Conservation (phyloP, 371 early-diverging fungal species). For the Globomyces sp. region DNA sequence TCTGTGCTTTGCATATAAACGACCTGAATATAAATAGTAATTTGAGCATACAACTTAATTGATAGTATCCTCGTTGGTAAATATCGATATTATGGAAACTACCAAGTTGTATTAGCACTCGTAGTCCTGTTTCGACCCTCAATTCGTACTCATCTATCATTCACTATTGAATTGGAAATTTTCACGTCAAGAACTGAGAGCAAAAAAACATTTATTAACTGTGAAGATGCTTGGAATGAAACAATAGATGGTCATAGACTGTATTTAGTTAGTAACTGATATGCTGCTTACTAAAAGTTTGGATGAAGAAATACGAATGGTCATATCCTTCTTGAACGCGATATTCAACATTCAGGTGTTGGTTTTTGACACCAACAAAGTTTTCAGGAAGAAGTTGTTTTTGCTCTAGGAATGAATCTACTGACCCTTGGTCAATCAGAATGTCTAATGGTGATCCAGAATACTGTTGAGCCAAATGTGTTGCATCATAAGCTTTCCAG, state of each 20-base stretch:
- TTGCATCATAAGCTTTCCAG: conserved; percentile 25
- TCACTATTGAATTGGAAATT: too few relatives aligned
- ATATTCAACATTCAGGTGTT: conserved; percentile 52
- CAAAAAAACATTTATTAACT: too few relatives aligned
- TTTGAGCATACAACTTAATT: too few relatives aligned
- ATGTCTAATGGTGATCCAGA: conserved; percentile 29
- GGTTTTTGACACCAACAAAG: conserved; percentile 50
- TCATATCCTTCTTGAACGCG: conserved; percentile 81
- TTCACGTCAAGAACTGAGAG: too few relatives aligned
- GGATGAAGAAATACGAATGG: conserved; percentile 81
- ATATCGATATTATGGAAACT: too few relatives aligned
- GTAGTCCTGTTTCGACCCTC: too few relatives aligned
- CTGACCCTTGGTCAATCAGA: conserved; percentile 66
- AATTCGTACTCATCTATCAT: too few relatives aligned
- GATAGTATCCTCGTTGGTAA: too few relatives aligned
- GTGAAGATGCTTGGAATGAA: background rate
- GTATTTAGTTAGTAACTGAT: conserved; percentile 31
- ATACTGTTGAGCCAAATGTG: conserved; percentile 21
- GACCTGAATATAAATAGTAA: too few relatives aligned
- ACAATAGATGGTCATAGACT: background rate
- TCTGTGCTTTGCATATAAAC: too few relatives aligned
- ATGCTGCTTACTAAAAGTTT: conserved; percentile 75
- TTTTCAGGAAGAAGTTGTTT: conserved; percentile 62
- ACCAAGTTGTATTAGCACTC: too few relatives aligned
- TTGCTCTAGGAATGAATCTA: conserved; percentile 58